Base-by-base conservation (phyloP, 257 asterid genomes). In the Solanum rostratum region DNA sequence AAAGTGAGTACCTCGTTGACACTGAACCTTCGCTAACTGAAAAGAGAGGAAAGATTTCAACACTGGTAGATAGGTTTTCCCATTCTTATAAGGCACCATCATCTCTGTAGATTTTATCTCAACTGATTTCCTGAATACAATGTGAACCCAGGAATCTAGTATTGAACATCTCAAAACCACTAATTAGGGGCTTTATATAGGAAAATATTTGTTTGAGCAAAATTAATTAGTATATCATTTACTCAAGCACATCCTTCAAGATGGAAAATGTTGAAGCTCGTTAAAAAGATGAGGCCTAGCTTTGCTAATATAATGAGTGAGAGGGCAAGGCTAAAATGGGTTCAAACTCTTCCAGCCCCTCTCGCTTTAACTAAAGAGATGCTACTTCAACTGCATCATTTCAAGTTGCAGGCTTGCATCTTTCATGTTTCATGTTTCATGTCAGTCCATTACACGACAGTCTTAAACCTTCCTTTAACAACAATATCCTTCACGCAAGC, bases 11-110 rank as follows among this genome's bases (percentile, higher is more conserved):
- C 84, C 89, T 27, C 89, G 88, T 53, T 89, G 92, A 83, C 94
- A 94, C 83, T 92, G 93, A 73, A 93, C 98, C 80, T 91, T 93
- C 79, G 95, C 97, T 82, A 94, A 86, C 98, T 94, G 92, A 84
- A 76, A 83, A 29, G 65, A 87, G 82, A 80, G 84, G 60, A 83
- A 70, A 76, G 76, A 74, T 27, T 41, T 46, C 73, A 74, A 55
- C 57, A 80, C 41, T 84, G 49, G 53, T 69, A 49, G 82, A 55
- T 16, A 27, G 62, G 39, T 10, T 24, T 49, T 37, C 20, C 8
- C 63, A 76, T n/a, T 50, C 63, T 49, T 24, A 74, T 8, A 11
- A 49, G 60, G 24, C 81, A 74, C 54, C 81, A 74, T 15, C 60
- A 49, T 24, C 33, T 73, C 57, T n/a, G 22, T 24, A 22, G 39